phyloP scores from a whole-genome alignment of 805 yeast species.

The Cyberlindnera galapagoensis region DNA sequence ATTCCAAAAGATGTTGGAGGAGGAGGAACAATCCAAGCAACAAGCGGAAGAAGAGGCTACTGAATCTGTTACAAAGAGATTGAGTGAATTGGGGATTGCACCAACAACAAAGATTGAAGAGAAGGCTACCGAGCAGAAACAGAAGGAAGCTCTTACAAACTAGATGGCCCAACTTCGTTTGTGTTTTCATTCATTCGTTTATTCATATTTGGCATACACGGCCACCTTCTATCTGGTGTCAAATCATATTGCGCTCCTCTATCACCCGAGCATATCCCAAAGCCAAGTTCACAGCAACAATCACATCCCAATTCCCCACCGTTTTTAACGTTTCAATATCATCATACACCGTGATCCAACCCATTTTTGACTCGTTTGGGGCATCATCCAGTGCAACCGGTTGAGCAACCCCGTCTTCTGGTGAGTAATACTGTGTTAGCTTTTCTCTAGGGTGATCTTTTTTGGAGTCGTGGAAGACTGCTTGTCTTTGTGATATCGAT shows the following conservation, averaged over 20 bases:
- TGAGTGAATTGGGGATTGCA: conserved; percentile 21
- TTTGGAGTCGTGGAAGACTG: too few relatives aligned
- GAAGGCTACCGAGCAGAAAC: too few relatives aligned
- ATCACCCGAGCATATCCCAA: conserved; percentile 35
- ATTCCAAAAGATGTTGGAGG: conserved; percentile 27
- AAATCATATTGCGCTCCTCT: too few relatives aligned
- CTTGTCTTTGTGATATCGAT: too few relatives aligned
- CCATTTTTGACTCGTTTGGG: conserved; percentile 53
- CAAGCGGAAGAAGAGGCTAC: not conserved
- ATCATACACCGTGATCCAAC: conserved; percentile 61
- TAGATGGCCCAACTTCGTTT: too few relatives aligned
- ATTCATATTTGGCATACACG: not conserved
- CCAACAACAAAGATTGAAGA: conserved; percentile 9
- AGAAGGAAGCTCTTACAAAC: conserved; percentile 3
- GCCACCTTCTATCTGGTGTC: not conserved
- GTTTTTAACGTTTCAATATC: conserved; percentile 26
- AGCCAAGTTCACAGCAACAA: conserved; percentile 47
- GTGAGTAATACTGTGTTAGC: conserved; percentile 16
- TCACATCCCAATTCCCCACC: conserved; percentile 47
- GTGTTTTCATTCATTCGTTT: not conserved
- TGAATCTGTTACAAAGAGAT: conserved; percentile 18
- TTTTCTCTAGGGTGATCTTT: not conserved
- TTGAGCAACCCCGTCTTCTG: conserved; percentile 51
- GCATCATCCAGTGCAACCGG: conserved; percentile 49
- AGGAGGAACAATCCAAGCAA: too few relatives aligned